A percentile compares a stretch with the other conserved stretches of the same genome.
These are phyloP conservation scores for Leishmania tropica DNA, from an alignment of 208 protist species.

Conservation along the genomic window DNA sequence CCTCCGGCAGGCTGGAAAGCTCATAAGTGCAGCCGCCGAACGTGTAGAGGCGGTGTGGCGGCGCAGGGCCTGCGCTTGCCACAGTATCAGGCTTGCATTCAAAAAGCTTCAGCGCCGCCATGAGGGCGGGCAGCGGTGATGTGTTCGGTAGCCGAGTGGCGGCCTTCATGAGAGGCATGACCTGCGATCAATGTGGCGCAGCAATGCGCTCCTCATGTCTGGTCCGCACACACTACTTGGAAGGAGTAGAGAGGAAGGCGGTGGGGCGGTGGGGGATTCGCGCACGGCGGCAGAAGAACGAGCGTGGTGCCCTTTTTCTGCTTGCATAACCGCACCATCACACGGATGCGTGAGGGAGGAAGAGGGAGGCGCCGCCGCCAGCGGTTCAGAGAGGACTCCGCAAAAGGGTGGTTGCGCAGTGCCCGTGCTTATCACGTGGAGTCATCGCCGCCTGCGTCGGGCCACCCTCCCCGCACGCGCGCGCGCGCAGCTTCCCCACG, in stretches of 20 bases:
- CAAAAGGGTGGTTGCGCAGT: too few relatives aligned
- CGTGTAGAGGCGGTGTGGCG: background rate
- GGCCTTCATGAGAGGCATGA: background rate
- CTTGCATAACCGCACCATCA: background rate
- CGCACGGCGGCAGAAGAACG: background rate
- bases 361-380: background rate
- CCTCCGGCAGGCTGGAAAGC: background rate
- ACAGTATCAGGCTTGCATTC: background rate
- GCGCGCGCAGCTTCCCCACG: background rate
- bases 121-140: background rate
- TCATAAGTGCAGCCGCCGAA: background rate
- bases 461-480: background rate
- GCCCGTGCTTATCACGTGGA: background rate
- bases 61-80: background rate
- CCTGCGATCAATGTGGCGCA: background rate
- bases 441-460: background rate
- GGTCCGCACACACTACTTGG: background rate
- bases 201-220: background rate
- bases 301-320: background rate
- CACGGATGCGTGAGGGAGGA: background rate
- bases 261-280: background rate
- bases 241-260: background rate
- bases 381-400: background rate
- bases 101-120: background rate
- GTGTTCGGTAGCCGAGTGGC: background rate